Percentiles rank a stretch among this genome's conserved stretches.
Evolutionary conservation across 345 rosid species (phyloP).

Genomic region (Gossypium mustelinum): DNA sequence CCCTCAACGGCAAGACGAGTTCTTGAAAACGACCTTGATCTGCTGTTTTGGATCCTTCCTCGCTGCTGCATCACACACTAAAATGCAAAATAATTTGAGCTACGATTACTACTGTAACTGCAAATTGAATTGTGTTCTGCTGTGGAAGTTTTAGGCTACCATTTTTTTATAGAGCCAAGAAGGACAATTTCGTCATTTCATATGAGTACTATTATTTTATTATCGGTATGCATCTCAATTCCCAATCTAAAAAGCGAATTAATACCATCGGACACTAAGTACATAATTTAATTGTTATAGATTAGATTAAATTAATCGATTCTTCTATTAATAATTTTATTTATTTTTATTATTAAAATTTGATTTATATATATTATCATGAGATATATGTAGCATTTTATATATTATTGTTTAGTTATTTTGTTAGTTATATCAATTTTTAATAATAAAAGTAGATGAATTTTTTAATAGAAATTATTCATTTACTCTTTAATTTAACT

Average conservation of each 20-base stretch:
- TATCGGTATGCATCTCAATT: not conserved
- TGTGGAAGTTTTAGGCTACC: no score
- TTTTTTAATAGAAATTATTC: fast-evolving
- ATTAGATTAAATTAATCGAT: no score
- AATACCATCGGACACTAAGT: no score
- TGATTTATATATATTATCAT: no score
- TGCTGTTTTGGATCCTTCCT: constrained; percentile 39
- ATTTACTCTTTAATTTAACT: no score
- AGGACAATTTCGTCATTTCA: not conserved
- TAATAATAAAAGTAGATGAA: no score
- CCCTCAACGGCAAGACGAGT: constrained; percentile 59
- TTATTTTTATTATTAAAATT: no score
- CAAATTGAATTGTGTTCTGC: not conserved
- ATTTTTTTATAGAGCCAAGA: not conserved
- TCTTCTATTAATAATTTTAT: no score
- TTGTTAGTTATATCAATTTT: fast-evolving
- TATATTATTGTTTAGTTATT: fast-evolving
- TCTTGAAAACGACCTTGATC: constrained; percentile 64
- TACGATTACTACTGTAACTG: not conserved
- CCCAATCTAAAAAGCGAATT: no score
- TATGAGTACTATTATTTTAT: no score
- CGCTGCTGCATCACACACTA: not conserved
- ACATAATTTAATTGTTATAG: no score
- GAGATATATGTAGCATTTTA: no score
- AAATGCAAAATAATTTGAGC: not conserved